phyloP scores from a whole-genome alignment of 1,139 yeast genomes.

The Yamadazyma blattariae region DNA sequence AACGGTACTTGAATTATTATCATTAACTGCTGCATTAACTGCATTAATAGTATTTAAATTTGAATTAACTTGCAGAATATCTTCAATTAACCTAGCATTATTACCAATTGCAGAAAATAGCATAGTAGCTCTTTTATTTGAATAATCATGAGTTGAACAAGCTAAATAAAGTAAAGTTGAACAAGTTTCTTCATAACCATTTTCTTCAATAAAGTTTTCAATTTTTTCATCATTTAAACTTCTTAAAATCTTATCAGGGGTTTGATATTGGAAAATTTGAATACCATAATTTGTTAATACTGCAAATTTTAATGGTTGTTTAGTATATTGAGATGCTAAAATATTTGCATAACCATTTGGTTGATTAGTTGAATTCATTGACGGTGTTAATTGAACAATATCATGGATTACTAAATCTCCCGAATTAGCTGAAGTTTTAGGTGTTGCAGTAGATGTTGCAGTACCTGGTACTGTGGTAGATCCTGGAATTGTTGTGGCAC shows the following conservation, averaged over 20 bases:
- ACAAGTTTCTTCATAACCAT: constrained; percentile 71
- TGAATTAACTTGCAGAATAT: background rate
- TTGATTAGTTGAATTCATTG: constrained; percentile 66
- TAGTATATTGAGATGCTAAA: constrained; percentile 79
- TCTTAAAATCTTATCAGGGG: constrained; percentile 76
- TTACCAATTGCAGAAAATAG: constrained; percentile 55
- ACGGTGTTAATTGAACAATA: constrained; percentile 65
- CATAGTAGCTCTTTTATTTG: constrained; percentile 48
- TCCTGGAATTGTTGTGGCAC: too few species aligned
- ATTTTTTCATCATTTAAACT: constrained; percentile 60
- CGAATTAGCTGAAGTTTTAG: background rate
- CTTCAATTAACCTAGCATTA: constrained; percentile 44
- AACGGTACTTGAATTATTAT: background rate
- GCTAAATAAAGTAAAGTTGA: constrained; percentile 82
- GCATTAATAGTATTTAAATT: background rate
- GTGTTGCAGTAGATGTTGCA: background rate
- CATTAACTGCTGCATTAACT: background rate
- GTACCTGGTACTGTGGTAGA: too few species aligned
- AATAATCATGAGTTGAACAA: constrained; percentile 58
- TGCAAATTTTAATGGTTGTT: constrained; percentile 65
- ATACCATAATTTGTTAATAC: constrained; percentile 79
- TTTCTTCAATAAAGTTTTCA: constrained; percentile 47
- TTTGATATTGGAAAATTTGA: constrained; percentile 69
- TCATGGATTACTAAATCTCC: constrained; percentile 50
- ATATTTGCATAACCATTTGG: constrained; percentile 82